A percentile compares a stretch with the other conserved stretches of the same genome.
Evolutionary conservation across 148 eudicot species (phyloP).

Genomic region (Polygonum aviculare): DNA sequence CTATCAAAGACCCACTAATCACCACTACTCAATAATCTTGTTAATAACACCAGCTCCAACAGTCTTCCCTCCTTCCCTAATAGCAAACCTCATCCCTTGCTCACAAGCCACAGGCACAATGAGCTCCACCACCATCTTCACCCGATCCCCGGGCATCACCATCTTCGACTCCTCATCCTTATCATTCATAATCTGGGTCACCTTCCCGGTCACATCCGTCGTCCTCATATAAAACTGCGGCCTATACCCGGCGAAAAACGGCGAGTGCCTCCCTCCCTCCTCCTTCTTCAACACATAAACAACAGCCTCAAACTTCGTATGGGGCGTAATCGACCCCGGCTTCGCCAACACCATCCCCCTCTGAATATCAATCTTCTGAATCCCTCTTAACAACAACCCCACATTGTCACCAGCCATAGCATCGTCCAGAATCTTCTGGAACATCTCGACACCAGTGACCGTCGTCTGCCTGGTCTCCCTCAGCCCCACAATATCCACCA

Average conservation of each 20-base stretch:
- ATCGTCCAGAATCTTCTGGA: conserved; percentile 83
- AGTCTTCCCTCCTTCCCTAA: conserved; percentile 98
- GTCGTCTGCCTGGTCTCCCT: conserved; percentile 62
- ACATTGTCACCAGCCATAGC: conserved; percentile 96
- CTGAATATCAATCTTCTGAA: conserved; percentile 16
- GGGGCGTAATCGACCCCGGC: conserved; percentile 79
- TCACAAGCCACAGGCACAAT: conserved; percentile 82
- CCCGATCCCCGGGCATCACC: conserved; percentile 98
- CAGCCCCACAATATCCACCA: conserved; percentile 69
- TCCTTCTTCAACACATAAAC: conserved; percentile 95
- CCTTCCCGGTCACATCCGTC: conserved; percentile 83
- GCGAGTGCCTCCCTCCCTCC: conserved; percentile 94
- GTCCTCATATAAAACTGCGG: conserved; percentile 97
- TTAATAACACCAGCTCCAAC: conserved; percentile 93
- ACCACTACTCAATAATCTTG: not conserved
- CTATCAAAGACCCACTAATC: not conserved
- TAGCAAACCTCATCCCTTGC: conserved; percentile 93
- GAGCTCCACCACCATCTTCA: conserved; percentile 89
- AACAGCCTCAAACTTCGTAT: conserved; percentile 65
- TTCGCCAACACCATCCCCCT: conserved; percentile 94
- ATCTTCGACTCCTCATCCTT: conserved; percentile 93
- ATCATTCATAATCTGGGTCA: conserved; percentile 62
- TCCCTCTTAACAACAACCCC: conserved; percentile 78
- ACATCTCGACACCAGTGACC: conserved; percentile 95
- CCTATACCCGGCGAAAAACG: conserved; percentile 79